Conservation (phyloP, 2,329 filamentous ascomycete species). For the Talaromyces rugulosus region DNA sequence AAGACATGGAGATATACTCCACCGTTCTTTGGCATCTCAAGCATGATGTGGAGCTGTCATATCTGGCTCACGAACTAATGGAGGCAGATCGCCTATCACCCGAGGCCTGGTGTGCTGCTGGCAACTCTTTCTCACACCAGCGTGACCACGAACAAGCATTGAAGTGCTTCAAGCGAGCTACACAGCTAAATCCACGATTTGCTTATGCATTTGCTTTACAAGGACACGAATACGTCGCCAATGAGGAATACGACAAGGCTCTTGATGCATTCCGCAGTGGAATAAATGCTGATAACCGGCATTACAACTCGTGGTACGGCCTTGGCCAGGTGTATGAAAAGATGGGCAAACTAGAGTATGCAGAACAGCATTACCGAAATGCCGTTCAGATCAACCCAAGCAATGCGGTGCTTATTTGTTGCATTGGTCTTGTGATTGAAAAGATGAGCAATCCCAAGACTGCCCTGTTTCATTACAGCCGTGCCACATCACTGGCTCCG, state of each 20-base stretch:
- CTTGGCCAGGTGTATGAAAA: constrained; percentile 78
- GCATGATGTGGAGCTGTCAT: constrained; percentile 84
- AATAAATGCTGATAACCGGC: constrained; percentile 77
- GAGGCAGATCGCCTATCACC: constrained; percentile 85
- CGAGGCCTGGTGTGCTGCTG: constrained; percentile 92
- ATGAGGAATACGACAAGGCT: constrained; percentile 96
- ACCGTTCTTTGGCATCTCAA: constrained; percentile 99
- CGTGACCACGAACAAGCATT: constrained; percentile 93
- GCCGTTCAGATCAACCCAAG: constrained; percentile 88
- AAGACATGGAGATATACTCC: constrained; percentile 98
- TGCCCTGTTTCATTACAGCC: constrained; percentile 76
- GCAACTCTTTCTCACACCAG: constrained; percentile 89
- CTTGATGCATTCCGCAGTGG: constrained; percentile 80
- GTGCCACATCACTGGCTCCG: constrained; percentile 77
- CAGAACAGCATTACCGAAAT: constrained; percentile 84
- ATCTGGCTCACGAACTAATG: constrained; percentile 83
- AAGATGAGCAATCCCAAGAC: constrained; percentile 77
- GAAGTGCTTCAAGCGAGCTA: constrained; percentile 89
- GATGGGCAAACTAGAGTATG: constrained; percentile 84
- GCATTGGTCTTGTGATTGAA: constrained; percentile 85
- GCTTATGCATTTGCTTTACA: constrained; percentile 95
- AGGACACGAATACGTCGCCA: constrained; percentile 90
- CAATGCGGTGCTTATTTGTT: constrained; percentile 87
- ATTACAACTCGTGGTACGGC: constrained; percentile 99
- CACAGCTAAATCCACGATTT: constrained; percentile 82